Evolutionary conservation across 78 protist genomes (phyloP).

Genomic region (Bodo saltans): DNA sequence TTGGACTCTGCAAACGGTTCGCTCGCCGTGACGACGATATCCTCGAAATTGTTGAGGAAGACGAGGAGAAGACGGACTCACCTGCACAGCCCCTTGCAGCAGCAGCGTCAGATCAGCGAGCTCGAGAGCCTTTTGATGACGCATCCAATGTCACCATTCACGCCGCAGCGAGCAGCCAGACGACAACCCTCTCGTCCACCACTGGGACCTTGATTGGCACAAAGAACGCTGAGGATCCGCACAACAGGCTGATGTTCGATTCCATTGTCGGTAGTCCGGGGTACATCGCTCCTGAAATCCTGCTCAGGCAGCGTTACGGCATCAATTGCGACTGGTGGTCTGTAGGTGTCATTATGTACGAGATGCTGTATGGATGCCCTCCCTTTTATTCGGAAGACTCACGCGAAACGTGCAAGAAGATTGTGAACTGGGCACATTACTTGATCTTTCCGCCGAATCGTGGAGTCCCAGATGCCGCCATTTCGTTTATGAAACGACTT

Average conservation of each 20-base stretch:
- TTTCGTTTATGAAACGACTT: constrained; percentile 32
- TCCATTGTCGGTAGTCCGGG: constrained; percentile 67
- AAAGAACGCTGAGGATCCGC: no score
- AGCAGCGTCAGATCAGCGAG: no score
- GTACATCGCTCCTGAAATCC: constrained; percentile 79
- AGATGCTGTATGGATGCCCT: constrained; percentile 70
- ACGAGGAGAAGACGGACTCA: not conserved
- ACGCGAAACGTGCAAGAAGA: constrained; percentile 54
- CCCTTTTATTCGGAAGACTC: constrained; percentile 63
- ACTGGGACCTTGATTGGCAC: no score
- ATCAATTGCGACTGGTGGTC: constrained; percentile 74
- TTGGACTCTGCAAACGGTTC: constrained; percentile 74
- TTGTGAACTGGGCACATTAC: constrained; percentile 43
- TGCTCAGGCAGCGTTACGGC: constrained; percentile 49
- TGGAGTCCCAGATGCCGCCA: not conserved
- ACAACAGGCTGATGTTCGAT: constrained; percentile 1
- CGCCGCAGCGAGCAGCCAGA: not conserved
- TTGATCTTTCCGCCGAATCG: constrained; percentile 43
- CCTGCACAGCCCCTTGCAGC: not conserved
- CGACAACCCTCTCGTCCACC: no score
- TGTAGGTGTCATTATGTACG: constrained; percentile 71
- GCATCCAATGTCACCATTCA: not conserved
- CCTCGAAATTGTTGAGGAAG: no score
- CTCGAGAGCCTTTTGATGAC: no score
- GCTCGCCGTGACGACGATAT: no score